Evolutionary conservation across 2,329 filamentous ascomycete genomes (phyloP).

Genomic region (Dryadomyces quercivorus): DNA sequence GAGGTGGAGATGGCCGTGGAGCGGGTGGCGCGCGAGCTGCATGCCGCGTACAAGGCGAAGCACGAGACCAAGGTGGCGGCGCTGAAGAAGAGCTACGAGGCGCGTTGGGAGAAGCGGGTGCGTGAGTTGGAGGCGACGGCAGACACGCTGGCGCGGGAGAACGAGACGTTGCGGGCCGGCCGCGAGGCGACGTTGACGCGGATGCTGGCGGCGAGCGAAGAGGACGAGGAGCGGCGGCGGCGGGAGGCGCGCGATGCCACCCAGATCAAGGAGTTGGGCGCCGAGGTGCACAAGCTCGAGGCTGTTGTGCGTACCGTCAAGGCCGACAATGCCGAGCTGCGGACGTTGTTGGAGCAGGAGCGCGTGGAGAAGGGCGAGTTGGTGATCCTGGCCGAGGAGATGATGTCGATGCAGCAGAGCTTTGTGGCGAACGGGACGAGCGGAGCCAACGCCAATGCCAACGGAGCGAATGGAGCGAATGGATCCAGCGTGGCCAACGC

Average conservation of each 20-base stretch:
- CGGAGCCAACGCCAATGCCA: no score
- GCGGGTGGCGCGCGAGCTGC: constrained; percentile 86
- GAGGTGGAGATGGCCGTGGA: constrained; percentile 81
- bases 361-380: constrained; percentile 75
- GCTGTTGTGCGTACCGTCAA: constrained; percentile 60
- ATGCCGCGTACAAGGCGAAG: constrained; percentile 90
- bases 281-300: constrained; percentile 62
- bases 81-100: constrained; percentile 74
- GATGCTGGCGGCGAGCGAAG: constrained; percentile 33
- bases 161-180: constrained; percentile 57
- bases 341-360: constrained; percentile 57
- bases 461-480: no score
- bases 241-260: constrained; percentile 54
- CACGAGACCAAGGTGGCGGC: constrained; percentile 93
- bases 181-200: constrained; percentile 55
- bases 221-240: constrained; percentile 39
- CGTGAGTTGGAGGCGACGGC: constrained; percentile 64
- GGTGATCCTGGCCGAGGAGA: constrained; percentile 70
- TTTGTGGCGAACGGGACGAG: constrained; percentile 19
- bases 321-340: constrained; percentile 54
- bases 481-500: neutral
- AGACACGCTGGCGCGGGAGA: constrained; percentile 57
- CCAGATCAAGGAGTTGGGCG: constrained; percentile 57
- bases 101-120: constrained; percentile 79
- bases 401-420: constrained; percentile 55